Percentiles rank a stretch among this genome's conserved stretches.
Conservation (phyloP, 257 asterid genomes). For the Nicotiana knightiana region DNA sequence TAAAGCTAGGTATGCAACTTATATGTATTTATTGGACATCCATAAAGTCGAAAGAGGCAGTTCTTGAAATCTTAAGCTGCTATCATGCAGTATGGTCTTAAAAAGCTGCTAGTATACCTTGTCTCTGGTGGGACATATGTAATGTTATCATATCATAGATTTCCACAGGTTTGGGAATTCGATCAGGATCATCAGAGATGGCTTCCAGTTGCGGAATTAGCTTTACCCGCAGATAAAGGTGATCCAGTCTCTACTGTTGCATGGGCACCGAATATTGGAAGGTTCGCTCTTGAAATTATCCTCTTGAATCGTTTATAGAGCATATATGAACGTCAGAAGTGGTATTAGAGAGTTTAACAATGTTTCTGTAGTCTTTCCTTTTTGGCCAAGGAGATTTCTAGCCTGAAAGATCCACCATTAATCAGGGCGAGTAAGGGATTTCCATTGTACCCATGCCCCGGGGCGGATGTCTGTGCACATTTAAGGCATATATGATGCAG, state of each 20-base stretch:
- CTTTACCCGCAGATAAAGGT: constrained; percentile 60
- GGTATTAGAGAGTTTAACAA: background rate
- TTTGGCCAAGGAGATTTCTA: background rate
- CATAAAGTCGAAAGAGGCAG: background rate
- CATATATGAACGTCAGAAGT: background rate
- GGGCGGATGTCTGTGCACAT: background rate
- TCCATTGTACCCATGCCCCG: background rate
- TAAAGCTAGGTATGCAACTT: background rate
- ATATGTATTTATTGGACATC: background rate
- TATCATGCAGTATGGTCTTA: background rate
- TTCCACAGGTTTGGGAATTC: constrained; percentile 87
- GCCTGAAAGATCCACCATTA: background rate
- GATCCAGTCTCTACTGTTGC: constrained; percentile 70
- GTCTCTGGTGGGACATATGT: constrained; percentile 5
- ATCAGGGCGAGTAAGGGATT: background rate
- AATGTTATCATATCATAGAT: constrained; percentile 15
- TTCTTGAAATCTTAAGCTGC: background rate
- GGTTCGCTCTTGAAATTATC: constrained; percentile 19
- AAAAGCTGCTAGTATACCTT: background rate
- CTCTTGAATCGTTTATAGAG: background rate
- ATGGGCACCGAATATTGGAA: constrained; percentile 95
- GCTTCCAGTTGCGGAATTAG: constrained; percentile 99
- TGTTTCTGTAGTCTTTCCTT: background rate
- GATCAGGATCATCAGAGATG: constrained; percentile 95
- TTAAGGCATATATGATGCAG: background rate